phyloP scores from a whole-genome alignment of 257 asterid species.

The Leonotis leonurus region DNA sequence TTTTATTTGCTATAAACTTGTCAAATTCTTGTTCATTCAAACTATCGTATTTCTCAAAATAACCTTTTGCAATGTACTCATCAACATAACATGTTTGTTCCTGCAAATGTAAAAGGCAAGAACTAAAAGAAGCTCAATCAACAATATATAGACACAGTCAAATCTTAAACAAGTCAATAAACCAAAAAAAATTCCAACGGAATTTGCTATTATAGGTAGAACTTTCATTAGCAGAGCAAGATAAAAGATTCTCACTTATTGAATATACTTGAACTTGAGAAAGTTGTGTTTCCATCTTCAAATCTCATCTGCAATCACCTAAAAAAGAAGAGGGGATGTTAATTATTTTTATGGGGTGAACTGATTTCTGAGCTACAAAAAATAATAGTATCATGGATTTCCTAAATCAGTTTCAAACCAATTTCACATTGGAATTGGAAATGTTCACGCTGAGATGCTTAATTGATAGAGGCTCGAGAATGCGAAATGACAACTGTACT shows the following conservation, averaged over 20 bases:
- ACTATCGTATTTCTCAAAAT: conserved; percentile 37
- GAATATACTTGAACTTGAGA: background rate
- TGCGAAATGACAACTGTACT: too few relatives aligned
- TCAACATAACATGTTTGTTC: conserved; percentile 21
- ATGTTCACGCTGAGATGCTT: too few relatives aligned
- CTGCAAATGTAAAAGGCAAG: conserved; percentile 23
- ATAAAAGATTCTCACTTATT: conserved; percentile 9
- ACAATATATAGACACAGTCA: background rate
- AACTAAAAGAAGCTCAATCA: background rate
- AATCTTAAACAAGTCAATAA: background rate
- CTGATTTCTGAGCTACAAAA: too few relatives aligned
- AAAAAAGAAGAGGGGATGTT: background rate
- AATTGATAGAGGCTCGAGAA: too few relatives aligned
- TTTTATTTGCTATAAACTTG: conserved; percentile 31
- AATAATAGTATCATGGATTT: too few relatives aligned
- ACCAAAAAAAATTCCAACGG: too few relatives aligned
- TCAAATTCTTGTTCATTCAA: conserved; percentile 39
- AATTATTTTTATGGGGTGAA: background rate
- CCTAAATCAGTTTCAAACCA: too few relatives aligned
- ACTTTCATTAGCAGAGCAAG: too few relatives aligned
- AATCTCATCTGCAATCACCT: conserved; percentile 6
- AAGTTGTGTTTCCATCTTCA: conserved; percentile 20
- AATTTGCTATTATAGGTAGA: too few relatives aligned
- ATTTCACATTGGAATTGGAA: too few relatives aligned
- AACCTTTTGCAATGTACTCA: conserved; percentile 37